A percentile compares a stretch with the other conserved stretches of the same genome.
These are phyloP conservation scores for Hypoxylon fuscum DNA, from an alignment of 495 filamentous ascomycete species.

Conservation along the genomic window DNA sequence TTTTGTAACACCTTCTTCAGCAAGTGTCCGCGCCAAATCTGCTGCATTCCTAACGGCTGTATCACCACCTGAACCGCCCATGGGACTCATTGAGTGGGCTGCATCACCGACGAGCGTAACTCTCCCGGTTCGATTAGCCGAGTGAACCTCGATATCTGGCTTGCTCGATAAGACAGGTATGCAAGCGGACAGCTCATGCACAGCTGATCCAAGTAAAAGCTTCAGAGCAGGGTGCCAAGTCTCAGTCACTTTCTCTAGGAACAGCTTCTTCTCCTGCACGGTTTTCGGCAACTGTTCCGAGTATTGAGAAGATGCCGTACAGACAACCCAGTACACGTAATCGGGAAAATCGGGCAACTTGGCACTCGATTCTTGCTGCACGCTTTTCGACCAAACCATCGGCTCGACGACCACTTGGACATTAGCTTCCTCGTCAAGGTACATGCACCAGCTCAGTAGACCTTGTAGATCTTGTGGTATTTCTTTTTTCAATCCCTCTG, in stretches of 20 bases:
- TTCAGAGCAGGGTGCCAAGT: constrained; percentile 45
- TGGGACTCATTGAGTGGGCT: constrained; percentile 40
- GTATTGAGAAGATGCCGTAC: constrained; percentile 26
- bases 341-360: constrained; percentile 33
- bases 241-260: constrained; percentile 31
- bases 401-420: constrained; percentile 48
- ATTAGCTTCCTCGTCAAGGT: constrained; percentile 44
- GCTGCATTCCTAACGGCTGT: constrained; percentile 42
- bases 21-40: constrained; percentile 37
- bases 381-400: constrained; percentile 46
- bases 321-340: constrained; percentile 36
- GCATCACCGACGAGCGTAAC: constrained; percentile 45
- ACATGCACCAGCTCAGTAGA: constrained; percentile 41
- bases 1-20: constrained; percentile 30
- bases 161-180: constrained; percentile 50
- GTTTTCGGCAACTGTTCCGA: constrained; percentile 32
- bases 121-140: constrained; percentile 18
- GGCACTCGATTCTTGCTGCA: constrained; percentile 41
- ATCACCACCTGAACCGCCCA: constrained; percentile 44
- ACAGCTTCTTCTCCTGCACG: constrained; percentile 36
- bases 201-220: constrained; percentile 49
- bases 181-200: constrained; percentile 43
- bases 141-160: constrained; percentile 44
- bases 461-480: constrained; percentile 38
- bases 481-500: constrained; percentile 39